phyloP scores from a whole-genome alignment of 495 filamentous ascomycete genomes.

The Penicillium canariense region DNA sequence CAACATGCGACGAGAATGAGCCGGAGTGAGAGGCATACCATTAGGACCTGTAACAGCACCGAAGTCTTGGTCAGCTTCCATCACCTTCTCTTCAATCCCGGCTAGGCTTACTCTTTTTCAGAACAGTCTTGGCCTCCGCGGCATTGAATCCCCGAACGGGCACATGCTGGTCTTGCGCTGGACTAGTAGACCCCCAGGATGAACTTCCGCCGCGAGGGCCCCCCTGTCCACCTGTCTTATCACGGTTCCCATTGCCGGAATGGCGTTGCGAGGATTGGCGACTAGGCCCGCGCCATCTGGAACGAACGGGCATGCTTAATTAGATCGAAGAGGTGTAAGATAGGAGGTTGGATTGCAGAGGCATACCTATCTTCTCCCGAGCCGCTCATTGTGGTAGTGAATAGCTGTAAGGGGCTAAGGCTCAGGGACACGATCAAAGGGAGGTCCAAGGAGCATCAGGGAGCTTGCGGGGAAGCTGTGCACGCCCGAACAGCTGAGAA shows the following conservation, averaged over 20 bases:
- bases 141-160: slow-evolving; percentile 50
- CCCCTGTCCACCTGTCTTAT: slow-evolving; percentile 27
- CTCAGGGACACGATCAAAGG: no score
- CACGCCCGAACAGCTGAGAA: slow-evolving; percentile 11
- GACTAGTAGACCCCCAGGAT: slow-evolving; percentile 29
- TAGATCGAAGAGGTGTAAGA: background rate
- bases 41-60: slow-evolving; percentile 22
- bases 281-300: slow-evolving; percentile 46
- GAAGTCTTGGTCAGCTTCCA: background rate
- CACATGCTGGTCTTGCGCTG: slow-evolving; percentile 41
- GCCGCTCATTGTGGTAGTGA: slow-evolving; percentile 33
- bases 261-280: slow-evolving; percentile 43
- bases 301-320: slow-evolving; percentile 9
- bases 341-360: background rate
- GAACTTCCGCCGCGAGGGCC: slow-evolving; percentile 30
- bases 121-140: slow-evolving; percentile 39
- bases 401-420: background rate
- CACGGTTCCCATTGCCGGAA: slow-evolving; percentile 30
- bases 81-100: background rate
- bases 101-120: slow-evolving; percentile 38
- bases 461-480: slow-evolving; percentile 27
- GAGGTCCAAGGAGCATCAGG: background rate
- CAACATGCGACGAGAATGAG: background rate
- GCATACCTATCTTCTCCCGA: slow-evolving; percentile 38
- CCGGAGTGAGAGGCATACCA: slow-evolving; percentile 19